Base-by-base conservation (phyloP, 2,329 filamentous ascomycete genomes). In the Fusarium foetens region DNA sequence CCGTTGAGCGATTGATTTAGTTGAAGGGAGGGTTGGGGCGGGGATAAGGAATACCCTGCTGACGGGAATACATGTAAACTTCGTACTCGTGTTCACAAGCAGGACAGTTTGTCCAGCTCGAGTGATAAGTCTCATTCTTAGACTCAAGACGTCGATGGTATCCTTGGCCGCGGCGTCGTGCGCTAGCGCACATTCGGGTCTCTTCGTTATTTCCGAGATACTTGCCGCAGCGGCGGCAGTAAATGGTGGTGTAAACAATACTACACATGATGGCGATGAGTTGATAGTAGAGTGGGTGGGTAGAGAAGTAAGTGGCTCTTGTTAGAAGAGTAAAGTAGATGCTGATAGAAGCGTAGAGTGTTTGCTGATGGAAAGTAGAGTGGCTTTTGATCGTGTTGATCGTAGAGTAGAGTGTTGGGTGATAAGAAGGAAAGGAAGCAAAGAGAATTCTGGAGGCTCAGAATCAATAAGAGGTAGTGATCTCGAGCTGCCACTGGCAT, bases 401-500 rank as follows among this genome's bases (percentile, higher is more conserved):
- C 27, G 29, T 29, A 17, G 42, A 3, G 17, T 13, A 19, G 17
- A 21, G 11, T 29, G 8, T 46, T 29, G 21, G 14, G n/a, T 23
- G 7, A 31, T n/a, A 14, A 2, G 27, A n/a, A 48, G 45, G 27
- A 17, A 48, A 17, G 27, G 23, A 31, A 11, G 17, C 19, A 31
- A n/a, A n/a, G 45, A n/a, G 14, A 48, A 3, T 1, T 5, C 10
- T 48, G 21, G 27, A 31, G 7, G 27, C 14, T 8, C 21, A 25
- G 21, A 17, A 12, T 31, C 14, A n/a, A 13, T 23, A n/a, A 6
- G 11, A 9, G 0, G 21, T 14, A 48, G 5, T 14, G 0, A 6
- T 48, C n/a, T 31, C 14, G 14, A 31, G 27, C 5, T 48, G 0
- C 45, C 27, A 48, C 45, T 31, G 27, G n/a, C 5, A 17, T n/a